Conservation (phyloP, 2,329 filamentous ascomycete genomes). For the Pseudogymnoascus sp. region DNA sequence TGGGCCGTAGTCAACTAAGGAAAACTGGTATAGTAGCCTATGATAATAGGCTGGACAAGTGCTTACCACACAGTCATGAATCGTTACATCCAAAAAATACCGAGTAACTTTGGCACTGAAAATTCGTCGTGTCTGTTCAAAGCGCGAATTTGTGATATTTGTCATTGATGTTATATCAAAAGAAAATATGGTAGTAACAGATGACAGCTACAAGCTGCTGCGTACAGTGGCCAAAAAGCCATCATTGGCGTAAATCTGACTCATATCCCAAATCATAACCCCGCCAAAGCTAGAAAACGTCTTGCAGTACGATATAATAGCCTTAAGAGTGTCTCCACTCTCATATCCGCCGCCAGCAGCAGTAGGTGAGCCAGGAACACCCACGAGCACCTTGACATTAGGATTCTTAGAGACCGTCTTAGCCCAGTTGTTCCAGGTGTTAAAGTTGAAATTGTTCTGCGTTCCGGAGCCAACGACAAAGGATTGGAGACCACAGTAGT, state of each 20-base stretch:
- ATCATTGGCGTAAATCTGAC: slow-evolving; percentile 49
- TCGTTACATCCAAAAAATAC: not conserved
- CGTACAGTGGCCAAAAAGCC: slow-evolving; percentile 45
- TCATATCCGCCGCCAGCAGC: slow-evolving; percentile 52
- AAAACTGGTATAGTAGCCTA: no score
- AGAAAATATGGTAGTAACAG: slow-evolving; percentile 11
- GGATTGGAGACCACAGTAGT: slow-evolving; percentile 50
- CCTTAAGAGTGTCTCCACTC: slow-evolving; percentile 37
- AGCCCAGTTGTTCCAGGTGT: slow-evolving; percentile 60
- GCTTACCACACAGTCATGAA: not conserved
- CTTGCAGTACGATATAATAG: slow-evolving; percentile 47
- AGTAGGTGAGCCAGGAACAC: slow-evolving; percentile 42
- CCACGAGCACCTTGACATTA: slow-evolving; percentile 54
- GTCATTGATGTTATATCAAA: slow-evolving; percentile 10
- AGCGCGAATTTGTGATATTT: not conserved
- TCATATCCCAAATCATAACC: slow-evolving; percentile 64
- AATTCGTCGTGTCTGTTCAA: slow-evolving; percentile 8
- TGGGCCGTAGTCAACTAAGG: not conserved
- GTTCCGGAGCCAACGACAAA: slow-evolving; percentile 38
- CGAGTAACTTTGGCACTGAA: not conserved
- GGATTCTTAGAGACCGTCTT: slow-evolving; percentile 48
- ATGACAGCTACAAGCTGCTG: slow-evolving; percentile 26
- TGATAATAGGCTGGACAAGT: not conserved
- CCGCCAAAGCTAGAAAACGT: slow-evolving; percentile 55
- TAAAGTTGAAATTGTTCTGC: slow-evolving; percentile 54